Percentiles rank a stretch among this genome's conserved stretches.
Conservation (phyloP, 768 basidiomycete genomes). For the Suillus hirtellus region DNA sequence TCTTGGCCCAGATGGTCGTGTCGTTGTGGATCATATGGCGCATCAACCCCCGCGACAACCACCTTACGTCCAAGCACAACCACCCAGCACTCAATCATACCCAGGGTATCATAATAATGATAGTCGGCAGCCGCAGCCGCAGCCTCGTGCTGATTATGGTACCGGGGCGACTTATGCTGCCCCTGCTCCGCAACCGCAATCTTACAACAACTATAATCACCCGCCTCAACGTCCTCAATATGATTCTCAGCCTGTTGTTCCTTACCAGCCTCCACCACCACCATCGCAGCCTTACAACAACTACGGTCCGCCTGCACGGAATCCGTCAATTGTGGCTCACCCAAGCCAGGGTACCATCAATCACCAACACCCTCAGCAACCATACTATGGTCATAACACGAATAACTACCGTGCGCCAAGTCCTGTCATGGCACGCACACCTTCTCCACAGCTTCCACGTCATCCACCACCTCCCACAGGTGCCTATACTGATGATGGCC, state of each 20-base stretch:
- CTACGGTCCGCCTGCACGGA: slow-evolving; percentile 12
- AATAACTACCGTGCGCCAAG: slow-evolving; percentile 43
- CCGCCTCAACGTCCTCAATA: slow-evolving; percentile 24
- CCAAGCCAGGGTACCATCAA: slow-evolving; percentile 17
- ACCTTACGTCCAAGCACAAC: slow-evolving; percentile 7
- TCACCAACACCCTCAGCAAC: slow-evolving; percentile 37
- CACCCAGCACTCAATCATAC: slow-evolving; percentile 20
- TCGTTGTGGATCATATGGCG: slow-evolving; percentile 80
- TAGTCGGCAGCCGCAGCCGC: slow-evolving; percentile 41
- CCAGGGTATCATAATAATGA: slow-evolving; percentile 20
- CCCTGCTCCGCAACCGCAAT: slow-evolving; percentile 11
- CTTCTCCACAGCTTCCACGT: slow-evolving; percentile 49
- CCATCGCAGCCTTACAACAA: slow-evolving; percentile 12
- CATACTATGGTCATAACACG: slow-evolving; percentile 16
- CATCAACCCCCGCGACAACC: slow-evolving; percentile 35
- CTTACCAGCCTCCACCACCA: slow-evolving; percentile 21
- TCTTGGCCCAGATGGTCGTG: slow-evolving; percentile 77
- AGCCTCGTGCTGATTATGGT: slow-evolving; percentile 26
- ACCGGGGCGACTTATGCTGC: slow-evolving; percentile 19
- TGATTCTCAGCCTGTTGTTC: slow-evolving; percentile 18
- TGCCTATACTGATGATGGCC: slow-evolving; percentile 80
- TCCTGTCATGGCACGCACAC: slow-evolving; percentile 45
- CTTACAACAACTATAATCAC: slow-evolving; percentile 18
- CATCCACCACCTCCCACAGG: slow-evolving; percentile 57
- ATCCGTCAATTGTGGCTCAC: slow-evolving; percentile 11